Percentiles rank a stretch among this genome's conserved stretches.
Evolutionary conservation across 2,329 filamentous ascomycete species (phyloP).

Genomic region (Drechslerella coelobrocha): DNA sequence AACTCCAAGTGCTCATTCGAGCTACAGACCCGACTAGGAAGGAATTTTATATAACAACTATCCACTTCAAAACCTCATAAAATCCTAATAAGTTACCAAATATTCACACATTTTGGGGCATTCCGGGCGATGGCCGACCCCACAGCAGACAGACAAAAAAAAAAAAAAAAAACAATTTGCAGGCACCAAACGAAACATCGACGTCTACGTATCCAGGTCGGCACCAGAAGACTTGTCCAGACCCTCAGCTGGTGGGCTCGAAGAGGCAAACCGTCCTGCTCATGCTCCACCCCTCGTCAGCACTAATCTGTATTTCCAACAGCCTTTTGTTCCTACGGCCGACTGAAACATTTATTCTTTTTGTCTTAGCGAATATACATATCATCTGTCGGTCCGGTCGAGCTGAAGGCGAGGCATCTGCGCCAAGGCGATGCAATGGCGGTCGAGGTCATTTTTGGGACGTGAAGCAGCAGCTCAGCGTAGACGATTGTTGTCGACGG

Average conservation of each 20-base stretch:
- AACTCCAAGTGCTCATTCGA: constrained; percentile 45
- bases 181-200: too few relatives aligned
- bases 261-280: background rate
- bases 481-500: background rate
- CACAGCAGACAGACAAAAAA: too few relatives aligned
- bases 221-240: background rate
- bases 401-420: background rate
- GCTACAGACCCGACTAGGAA: constrained; percentile 24
- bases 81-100: background rate
- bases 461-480: background rate
- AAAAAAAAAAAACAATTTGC: too few relatives aligned
- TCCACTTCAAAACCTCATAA: background rate
- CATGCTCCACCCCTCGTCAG: background rate
- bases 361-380: constrained; percentile 2
- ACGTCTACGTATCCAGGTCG: background rate
- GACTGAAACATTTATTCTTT: background rate
- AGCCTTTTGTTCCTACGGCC: background rate
- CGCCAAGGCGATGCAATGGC: background rate
- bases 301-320: background rate
- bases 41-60: background rate
- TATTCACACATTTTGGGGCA: background rate
- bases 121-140: background rate
- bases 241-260: background rate
- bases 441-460: background rate
- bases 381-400: background rate